phyloP scores from a whole-genome alignment of 2,329 filamentous ascomycete genomes.

The Macrophomina pseudophaseolina region DNA sequence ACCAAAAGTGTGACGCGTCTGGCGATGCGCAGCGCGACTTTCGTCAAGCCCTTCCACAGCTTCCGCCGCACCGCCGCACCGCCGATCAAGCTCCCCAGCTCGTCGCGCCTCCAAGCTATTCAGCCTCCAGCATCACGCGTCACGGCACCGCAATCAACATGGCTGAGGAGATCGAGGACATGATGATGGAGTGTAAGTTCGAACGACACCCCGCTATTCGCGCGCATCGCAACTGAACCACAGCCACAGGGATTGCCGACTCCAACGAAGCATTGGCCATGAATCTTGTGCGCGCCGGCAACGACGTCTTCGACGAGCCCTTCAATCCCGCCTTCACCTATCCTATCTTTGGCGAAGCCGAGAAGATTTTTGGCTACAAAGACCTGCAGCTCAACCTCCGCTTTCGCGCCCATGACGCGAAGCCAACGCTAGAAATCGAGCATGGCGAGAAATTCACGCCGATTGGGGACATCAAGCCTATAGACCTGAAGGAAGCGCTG shows the following conservation, averaged over 20 bases:
- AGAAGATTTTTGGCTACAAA: conserved; percentile 89
- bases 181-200: conserved; percentile 42
- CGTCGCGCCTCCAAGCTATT: not conserved
- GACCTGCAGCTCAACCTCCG: conserved; percentile 76
- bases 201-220: not conserved
- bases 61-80: conserved; percentile 17
- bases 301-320: conserved; percentile 58
- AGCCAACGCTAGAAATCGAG: conserved; percentile 73
- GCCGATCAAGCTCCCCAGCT: not conserved
- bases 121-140: not conserved
- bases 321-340: conserved; percentile 92
- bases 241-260: conserved; percentile 34
- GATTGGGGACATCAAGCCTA: conserved; percentile 70
- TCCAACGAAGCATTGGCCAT: conserved; percentile 46
- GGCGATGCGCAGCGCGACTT: not conserved
- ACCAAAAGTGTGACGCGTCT: conserved; percentile 5
- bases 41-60: conserved; percentile 9
- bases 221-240: conserved; percentile 15
- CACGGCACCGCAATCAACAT: not conserved
- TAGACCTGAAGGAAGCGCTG: conserved; percentile 70
- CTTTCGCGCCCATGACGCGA: conserved; percentile 74
- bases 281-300: conserved; percentile 41
- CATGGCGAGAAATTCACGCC: conserved; percentile 74
- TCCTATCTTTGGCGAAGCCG: conserved; percentile 89
- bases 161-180: conserved; percentile 20